Conservation (phyloP, 2,329 filamentous ascomycete species). For the Fusarium sulawesiense region DNA sequence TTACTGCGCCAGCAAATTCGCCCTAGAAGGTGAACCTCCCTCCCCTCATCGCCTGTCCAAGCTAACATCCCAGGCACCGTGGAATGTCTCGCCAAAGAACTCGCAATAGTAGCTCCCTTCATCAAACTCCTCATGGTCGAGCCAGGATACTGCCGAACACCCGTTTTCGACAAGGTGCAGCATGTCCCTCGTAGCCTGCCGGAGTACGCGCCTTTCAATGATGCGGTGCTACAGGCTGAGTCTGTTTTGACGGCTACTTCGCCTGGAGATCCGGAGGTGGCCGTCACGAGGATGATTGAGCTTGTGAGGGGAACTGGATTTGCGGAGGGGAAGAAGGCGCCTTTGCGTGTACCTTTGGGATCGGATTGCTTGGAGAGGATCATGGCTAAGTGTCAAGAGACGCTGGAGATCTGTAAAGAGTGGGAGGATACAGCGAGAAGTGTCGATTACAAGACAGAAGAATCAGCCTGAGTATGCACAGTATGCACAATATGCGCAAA, state of each 20-base stretch:
- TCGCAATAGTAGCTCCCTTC: slow-evolving; percentile 38
- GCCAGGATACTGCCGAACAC: slow-evolving; percentile 55
- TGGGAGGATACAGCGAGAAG: slow-evolving; percentile 63
- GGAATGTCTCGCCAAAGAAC: slow-evolving; percentile 44
- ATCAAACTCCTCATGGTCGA: slow-evolving; percentile 55
- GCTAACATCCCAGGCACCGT: slow-evolving; percentile 30
- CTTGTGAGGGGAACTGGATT: slow-evolving; percentile 60
- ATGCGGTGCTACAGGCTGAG: slow-evolving; percentile 34
- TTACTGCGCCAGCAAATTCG: slow-evolving; percentile 50
- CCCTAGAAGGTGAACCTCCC: slow-evolving; percentile 44
- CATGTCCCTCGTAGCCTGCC: slow-evolving; percentile 42
- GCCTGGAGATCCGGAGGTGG: slow-evolving; percentile 63
- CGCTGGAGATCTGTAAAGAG: slow-evolving; percentile 59
- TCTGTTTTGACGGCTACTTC: slow-evolving; percentile 49
- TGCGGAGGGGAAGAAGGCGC: slow-evolving; percentile 49
- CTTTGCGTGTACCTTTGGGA: slow-evolving; percentile 64
- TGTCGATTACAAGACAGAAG: slow-evolving; percentile 49
- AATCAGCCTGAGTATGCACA: background rate
- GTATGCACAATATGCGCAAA: no score
- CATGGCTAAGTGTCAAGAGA: slow-evolving; percentile 62
- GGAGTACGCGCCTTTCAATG: slow-evolving; percentile 50
- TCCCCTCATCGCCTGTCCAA: background rate
- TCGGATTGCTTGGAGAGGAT: slow-evolving; percentile 63
- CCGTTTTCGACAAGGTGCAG: slow-evolving; percentile 52
- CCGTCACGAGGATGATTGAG: slow-evolving; percentile 64